Conservation (phyloP, 352 stramenopile species). For the Peronosclerospora sorghi region DNA sequence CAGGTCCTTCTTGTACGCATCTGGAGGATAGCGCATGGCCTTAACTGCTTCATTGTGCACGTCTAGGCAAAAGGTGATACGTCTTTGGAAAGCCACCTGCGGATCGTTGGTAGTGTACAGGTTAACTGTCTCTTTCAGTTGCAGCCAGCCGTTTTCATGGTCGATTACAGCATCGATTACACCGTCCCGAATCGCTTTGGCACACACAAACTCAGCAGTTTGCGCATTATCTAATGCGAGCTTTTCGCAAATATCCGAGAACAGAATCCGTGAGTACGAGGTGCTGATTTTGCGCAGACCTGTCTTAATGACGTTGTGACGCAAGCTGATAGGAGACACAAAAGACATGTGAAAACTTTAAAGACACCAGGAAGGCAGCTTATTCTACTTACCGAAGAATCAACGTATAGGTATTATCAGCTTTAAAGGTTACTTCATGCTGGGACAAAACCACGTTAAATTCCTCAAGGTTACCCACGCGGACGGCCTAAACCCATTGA, state of each 20-base stretch:
- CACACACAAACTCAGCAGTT: slow-evolving; percentile 95
- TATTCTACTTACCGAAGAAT: slow-evolving; percentile 78
- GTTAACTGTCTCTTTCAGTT: slow-evolving; percentile 80
- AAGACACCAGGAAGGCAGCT: not conserved
- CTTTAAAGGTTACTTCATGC: slow-evolving; percentile 80
- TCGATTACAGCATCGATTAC: slow-evolving; percentile 98
- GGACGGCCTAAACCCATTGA: slow-evolving; percentile 75
- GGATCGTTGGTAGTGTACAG: slow-evolving; percentile 91
- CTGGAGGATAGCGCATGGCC: slow-evolving; percentile 94
- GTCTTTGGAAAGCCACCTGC: slow-evolving; percentile 91
- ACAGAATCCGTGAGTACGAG: slow-evolving; percentile 89
- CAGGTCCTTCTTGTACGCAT: slow-evolving; percentile 96
- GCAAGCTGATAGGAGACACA: slow-evolving; percentile 45
- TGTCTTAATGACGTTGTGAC: slow-evolving; percentile 98
- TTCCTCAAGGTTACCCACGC: slow-evolving; percentile 90
- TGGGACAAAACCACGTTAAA: slow-evolving; percentile 88
- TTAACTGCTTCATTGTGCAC: slow-evolving; percentile 98
- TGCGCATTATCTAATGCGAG: slow-evolving; percentile 87
- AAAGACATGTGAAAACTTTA: not conserved
- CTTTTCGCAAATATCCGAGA: slow-evolving; percentile 89
- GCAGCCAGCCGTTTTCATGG: slow-evolving; percentile 91
- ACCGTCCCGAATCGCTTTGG: slow-evolving; percentile 96
- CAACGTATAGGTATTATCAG: slow-evolving; percentile 93
- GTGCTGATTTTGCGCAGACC: slow-evolving; percentile 94
- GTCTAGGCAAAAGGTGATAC: slow-evolving; percentile 97